Evolutionary conservation across 1,284 basidiomycete genomes (phyloP).

Genomic region (Pterulicium gracile): DNA sequence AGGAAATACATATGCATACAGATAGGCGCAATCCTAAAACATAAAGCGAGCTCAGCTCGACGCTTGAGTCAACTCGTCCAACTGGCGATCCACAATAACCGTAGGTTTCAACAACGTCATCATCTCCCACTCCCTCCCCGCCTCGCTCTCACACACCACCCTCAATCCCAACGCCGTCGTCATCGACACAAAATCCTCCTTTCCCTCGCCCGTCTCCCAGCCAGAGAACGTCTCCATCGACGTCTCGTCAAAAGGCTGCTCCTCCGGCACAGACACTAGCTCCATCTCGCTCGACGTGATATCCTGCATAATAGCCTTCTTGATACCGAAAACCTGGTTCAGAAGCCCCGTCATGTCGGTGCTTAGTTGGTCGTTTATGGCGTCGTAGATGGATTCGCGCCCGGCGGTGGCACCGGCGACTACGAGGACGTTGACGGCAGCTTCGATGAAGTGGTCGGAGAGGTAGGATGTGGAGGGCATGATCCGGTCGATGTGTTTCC

Average conservation of each 20-base stretch:
- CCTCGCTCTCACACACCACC: conserved; percentile 28
- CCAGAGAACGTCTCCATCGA: conserved; percentile 19
- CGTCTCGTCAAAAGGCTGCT: not conserved
- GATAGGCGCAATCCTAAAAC: too few relatives aligned
- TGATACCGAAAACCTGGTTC: not conserved
- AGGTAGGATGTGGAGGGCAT: not conserved
- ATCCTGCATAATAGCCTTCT: not conserved
- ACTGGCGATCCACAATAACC: conserved; percentile 11
- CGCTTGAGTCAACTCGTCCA: too few relatives aligned
- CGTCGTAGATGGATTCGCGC: not conserved
- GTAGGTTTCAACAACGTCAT: conserved; percentile 42
- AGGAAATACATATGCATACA: too few relatives aligned
- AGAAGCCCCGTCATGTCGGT: not conserved
- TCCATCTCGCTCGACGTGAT: not conserved
- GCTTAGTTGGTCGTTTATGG: not conserved
- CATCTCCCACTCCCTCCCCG: conserved; percentile 32
- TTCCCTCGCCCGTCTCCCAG: conserved; percentile 18
- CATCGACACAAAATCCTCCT: conserved; percentile 15
- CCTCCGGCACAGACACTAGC: not conserved
- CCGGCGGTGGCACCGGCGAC: not conserved
- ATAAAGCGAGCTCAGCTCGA: too few relatives aligned
- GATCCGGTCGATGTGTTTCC: not conserved
- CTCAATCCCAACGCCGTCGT: conserved; percentile 25
- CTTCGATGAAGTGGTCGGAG: not conserved
- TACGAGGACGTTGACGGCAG: not conserved